phyloP scores from a whole-genome alignment of 2,329 filamentous ascomycete genomes.

The Stemphylium lycopersici region DNA sequence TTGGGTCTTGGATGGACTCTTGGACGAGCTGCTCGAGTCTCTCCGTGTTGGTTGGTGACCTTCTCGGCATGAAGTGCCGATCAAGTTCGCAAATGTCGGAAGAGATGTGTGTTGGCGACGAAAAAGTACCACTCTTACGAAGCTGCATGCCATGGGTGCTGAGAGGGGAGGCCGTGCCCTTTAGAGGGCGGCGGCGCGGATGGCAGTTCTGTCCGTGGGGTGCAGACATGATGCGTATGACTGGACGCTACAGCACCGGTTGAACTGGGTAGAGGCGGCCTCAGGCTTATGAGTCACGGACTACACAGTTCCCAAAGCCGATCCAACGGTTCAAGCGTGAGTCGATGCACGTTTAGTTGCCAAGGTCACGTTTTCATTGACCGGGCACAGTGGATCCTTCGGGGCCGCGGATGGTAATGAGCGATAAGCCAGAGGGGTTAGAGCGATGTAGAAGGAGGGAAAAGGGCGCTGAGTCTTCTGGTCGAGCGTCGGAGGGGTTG shows the following conservation, averaged over 20 bases:
- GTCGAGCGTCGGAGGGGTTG: slow-evolving; percentile 28
- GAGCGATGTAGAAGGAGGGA: slow-evolving; percentile 15
- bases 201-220: slow-evolving; percentile 50
- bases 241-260: slow-evolving; percentile 33
- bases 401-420: slow-evolving; percentile 11
- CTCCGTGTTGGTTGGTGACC: slow-evolving; percentile 57
- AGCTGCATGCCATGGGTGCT: slow-evolving; percentile 53
- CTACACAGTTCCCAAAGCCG: slow-evolving; percentile 32
- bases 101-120: slow-evolving; percentile 48
- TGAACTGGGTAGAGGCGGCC: slow-evolving; percentile 33
- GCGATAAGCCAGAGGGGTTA: slow-evolving; percentile 17
- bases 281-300: slow-evolving; percentile 46
- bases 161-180: slow-evolving; percentile 42
- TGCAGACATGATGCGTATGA: slow-evolving; percentile 48
- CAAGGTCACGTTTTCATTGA: slow-evolving; percentile 38
- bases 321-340: slow-evolving; percentile 33
- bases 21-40: slow-evolving; percentile 56
- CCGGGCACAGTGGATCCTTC: slow-evolving; percentile 14
- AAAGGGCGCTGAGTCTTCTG: slow-evolving; percentile 40
- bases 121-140: slow-evolving; percentile 58
- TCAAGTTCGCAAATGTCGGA: slow-evolving; percentile 49
- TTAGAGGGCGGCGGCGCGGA: slow-evolving; percentile 55
- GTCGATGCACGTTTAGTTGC: slow-evolving; percentile 23
- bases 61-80: slow-evolving; percentile 52
- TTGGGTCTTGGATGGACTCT: slow-evolving; percentile 53